A percentile compares a stretch with the other conserved stretches of the same genome.
phyloP scores from a whole-genome alignment of 768 basidiomycete genomes.

The Fibroporia radiculosa region DNA sequence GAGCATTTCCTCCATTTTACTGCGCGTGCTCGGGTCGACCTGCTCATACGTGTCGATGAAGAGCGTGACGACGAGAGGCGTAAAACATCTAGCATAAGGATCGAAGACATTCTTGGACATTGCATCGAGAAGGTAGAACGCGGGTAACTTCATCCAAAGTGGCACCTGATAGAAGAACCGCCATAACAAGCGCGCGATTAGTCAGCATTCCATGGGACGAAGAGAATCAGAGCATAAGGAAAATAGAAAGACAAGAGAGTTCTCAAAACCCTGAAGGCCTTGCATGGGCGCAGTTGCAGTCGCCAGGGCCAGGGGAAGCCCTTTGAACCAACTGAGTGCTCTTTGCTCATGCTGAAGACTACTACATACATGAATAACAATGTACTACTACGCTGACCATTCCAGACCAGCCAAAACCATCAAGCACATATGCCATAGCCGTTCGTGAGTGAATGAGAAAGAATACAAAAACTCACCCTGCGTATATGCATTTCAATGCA shows the following conservation, averaged over 20 bases:
- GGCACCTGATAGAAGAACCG: conserved; percentile 54
- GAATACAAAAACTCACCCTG: conserved; percentile 59
- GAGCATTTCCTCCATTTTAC: conserved; percentile 98
- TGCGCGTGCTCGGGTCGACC: conserved; percentile 77
- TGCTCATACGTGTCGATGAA: conserved; percentile 84
- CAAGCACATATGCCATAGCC: not conserved
- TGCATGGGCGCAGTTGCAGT: conserved; percentile 4
- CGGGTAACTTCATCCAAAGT: conserved; percentile 84
- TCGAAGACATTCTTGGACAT: conserved; percentile 95
- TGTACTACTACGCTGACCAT: conserved; percentile 5
- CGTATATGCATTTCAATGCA: conserved; percentile 82
- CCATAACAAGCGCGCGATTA: conserved; percentile 29
- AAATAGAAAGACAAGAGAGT: conserved; percentile 7
- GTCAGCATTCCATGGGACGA: conserved; percentile 54
- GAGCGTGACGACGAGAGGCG: conserved; percentile 70
- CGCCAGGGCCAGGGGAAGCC: conserved; percentile 1
- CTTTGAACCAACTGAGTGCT: conserved; percentile 13
- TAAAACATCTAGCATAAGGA: conserved; percentile 84
- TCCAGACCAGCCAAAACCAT: not conserved
- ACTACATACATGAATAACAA: conserved; percentile 37
- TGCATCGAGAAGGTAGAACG: conserved; percentile 93
- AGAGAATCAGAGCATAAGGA: conserved; percentile 1
- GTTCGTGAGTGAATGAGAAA: conserved; percentile 8
- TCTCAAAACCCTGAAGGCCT: conserved; percentile 11
- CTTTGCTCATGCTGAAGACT: conserved; percentile 35